These are phyloP conservation scores for Phytophthora chlamydospora DNA, from an alignment of 352 stramenopile species.

Conservation along the genomic window DNA sequence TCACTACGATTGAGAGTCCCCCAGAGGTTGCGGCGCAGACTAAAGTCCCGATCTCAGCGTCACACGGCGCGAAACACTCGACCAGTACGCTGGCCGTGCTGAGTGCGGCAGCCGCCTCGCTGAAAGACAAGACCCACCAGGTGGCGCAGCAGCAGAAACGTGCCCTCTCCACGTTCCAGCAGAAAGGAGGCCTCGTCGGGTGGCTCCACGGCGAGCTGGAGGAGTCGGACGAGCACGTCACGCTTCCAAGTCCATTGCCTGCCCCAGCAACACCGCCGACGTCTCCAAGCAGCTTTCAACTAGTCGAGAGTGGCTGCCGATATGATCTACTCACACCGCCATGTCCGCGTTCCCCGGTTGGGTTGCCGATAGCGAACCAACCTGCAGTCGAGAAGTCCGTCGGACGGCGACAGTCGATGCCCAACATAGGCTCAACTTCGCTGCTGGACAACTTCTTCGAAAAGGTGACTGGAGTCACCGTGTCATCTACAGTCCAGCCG, in stretches of 20 bases:
- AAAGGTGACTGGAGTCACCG: constrained; percentile 23
- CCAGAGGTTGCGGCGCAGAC: neutral
- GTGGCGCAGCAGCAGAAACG: constrained; percentile 51
- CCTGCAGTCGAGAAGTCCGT: neutral
- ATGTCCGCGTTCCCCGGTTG: constrained; percentile 5
- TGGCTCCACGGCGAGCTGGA: constrained; percentile 68
- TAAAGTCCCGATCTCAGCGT: no score
- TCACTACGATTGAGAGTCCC: neutral
- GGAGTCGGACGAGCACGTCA: neutral
- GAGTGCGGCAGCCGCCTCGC: constrained; percentile 25
- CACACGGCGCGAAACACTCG: constrained; percentile 5
- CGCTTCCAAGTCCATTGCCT: no score
- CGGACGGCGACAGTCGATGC: constrained; percentile 15
- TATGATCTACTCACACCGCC: constrained; percentile 18
- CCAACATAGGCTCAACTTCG: constrained; percentile 12
- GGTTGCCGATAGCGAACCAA: neutral
- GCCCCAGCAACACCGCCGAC: neutral
- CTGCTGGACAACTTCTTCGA: constrained; percentile 37
- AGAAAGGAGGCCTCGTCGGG: constrained; percentile 64
- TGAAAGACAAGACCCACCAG: constrained; percentile 56
- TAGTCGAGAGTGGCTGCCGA: neutral
- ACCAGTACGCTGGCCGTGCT: constrained; percentile 17
- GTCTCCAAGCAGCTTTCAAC: constrained; percentile 4
- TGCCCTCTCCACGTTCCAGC: constrained; percentile 55
- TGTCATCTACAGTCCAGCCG: neutral